Evolutionary conservation across 768 basidiomycete genomes (phyloP), one percentile per base, ranked within the genome.

Genomic region (Suillus brevipes): DNA sequence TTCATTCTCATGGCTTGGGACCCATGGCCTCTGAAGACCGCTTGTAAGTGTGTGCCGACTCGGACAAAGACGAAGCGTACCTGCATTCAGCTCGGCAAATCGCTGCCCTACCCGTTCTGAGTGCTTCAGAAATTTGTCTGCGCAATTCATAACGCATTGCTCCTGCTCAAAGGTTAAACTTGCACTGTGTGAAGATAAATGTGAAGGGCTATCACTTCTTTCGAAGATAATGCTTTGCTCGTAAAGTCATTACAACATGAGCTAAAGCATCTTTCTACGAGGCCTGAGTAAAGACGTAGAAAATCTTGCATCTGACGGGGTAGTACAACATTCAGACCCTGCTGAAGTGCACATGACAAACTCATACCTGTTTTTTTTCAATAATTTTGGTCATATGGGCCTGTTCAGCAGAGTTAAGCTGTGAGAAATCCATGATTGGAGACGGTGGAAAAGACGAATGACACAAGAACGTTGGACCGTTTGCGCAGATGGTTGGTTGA

Each of bases 61-160:
- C 34, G 31, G 16, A 56, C 6, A 49, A 40, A 36, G 45, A 23
- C 25, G 34, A 40, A 18, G 82, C 91, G 65, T 68, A 95, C 95
- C 95, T 62, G 94, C 94, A 72, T 95, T 97, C 67, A 91, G 79
- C 75, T 97, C 95, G 53, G 94, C 94, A 74, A 97, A 97, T 55
- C 95, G 85, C 36, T 94, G 89, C 6, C 94, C 94, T 18, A 97
- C 91, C 60, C 95, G 84, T 75, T 98, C 95, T 13, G 95, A 95
- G 75, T 97, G 94, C 76, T 97, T 97, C 73, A 99, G 80, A 82
- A 97, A 98, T 79, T 99, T 99, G 83, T 98, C 97, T 25, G 95
- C 85, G 81, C 97, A 99, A 80, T 96, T 94, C 78, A 87, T 83
- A 56, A 97, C 87, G 75, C 97, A 99, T 69, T 87, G 85, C 72